These are phyloP conservation scores for Nigrograna mackinnonii DNA, from an alignment of 2,329 filamentous ascomycete genomes.

Conservation along the genomic window DNA sequence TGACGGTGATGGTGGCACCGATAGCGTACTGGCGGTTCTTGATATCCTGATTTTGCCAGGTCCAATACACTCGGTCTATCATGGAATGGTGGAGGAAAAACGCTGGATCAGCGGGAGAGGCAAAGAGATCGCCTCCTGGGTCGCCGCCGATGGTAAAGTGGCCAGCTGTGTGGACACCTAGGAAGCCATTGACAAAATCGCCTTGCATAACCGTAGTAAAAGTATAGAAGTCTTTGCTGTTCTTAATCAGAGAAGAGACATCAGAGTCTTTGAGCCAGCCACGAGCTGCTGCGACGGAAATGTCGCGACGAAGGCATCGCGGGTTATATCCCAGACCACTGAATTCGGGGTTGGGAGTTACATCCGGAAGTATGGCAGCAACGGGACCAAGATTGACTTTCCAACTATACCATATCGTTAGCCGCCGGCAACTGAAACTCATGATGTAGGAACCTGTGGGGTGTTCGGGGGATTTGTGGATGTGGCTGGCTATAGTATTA, in stretches of 20 bases:
- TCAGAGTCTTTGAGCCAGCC: conserved; percentile 26
- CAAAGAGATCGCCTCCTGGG: conserved; percentile 50
- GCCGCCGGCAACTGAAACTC: background rate
- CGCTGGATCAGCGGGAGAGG: conserved; percentile 49
- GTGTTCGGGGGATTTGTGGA: background rate
- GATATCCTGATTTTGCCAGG: conserved; percentile 53
- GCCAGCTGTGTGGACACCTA: conserved; percentile 51
- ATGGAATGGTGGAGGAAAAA: conserved; percentile 55
- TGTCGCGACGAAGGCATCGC: conserved; percentile 43
- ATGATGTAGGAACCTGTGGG: background rate
- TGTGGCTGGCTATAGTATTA: background rate
- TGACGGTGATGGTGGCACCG: conserved; percentile 49
- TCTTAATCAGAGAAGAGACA: conserved; percentile 23
- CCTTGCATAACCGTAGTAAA: conserved; percentile 46
- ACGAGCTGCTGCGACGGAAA: conserved; percentile 25
- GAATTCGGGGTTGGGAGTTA: conserved; percentile 26
- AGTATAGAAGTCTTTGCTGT: conserved; percentile 26
- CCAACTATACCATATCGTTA: conserved; percentile 20
- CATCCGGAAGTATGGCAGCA: conserved; percentile 33
- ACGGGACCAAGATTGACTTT: conserved; percentile 54
- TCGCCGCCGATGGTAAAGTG: conserved; percentile 54
- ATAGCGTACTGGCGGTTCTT: conserved; percentile 43
- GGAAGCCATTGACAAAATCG: conserved; percentile 36
- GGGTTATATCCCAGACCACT: conserved; percentile 40
- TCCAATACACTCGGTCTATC: conserved; percentile 55